Base-by-base conservation (phyloP, 768 basidiomycete species). In the Leccinum aurantiacum region DNA sequence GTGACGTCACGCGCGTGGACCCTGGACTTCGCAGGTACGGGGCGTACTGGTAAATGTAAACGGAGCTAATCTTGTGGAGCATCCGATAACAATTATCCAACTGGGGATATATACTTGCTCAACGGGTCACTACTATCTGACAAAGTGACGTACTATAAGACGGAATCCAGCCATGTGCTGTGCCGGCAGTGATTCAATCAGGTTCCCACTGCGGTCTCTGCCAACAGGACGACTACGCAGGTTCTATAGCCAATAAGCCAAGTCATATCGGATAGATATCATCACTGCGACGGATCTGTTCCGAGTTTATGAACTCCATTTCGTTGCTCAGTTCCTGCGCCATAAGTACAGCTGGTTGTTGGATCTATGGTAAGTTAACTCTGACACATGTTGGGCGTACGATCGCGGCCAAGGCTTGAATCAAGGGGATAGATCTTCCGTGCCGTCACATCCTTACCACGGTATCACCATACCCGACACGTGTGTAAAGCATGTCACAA, bases 1-100 rank as follows among this genome's bases (percentile, higher is more conserved):
- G 25, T 73, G 71, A 71, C 64, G 68, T 73, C 71, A 73, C 59
- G 47, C 55, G 35, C 48, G n/a, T 29, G 48, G 54, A 46, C 41
- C 41, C n/a, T n/a, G 41, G 4, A 19, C n/a, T 44, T 44, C 41
- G 41, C 44, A 41, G 13, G 48, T 15, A 27, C 24, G 29, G 47
- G 47, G 22, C 10, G 47, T 24, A 24, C 47, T 25, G 22, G 47
- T 6, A 47, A 47, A 24, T 47, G 11, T 48, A 24, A 48, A 48
- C 24, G 47, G 22, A 48, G 24, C 44, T 47, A 46, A 46, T 19
- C 24, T 35, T 24, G 41, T 57, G 55, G 55, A 22, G 24, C 25
- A 47, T 25, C 24, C 11, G 33, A 63, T 57, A 47, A 41, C 24
- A 35, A 62, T 55, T 47, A 35, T 46, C 44, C 44, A 46, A 46